phyloP scores from a whole-genome alignment of 768 basidiomycete species.

The Mycena pura region DNA sequence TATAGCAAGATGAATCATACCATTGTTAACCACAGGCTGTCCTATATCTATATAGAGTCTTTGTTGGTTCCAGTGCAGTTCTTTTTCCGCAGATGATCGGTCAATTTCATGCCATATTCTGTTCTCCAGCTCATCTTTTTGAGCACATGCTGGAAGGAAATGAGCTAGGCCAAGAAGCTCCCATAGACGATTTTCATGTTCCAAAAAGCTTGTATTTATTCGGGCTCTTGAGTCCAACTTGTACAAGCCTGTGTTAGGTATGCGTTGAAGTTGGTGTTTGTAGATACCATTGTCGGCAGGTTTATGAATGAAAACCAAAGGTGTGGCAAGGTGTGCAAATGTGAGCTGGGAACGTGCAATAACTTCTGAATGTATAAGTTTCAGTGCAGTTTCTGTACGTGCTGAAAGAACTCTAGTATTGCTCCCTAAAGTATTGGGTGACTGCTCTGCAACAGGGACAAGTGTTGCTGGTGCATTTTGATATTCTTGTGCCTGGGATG shows the following conservation, averaged over 20 bases:
- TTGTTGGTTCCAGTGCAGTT: conserved; percentile 12
- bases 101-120: not conserved
- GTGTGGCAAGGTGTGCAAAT: not conserved
- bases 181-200: conserved; percentile 5
- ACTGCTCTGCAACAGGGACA: not conserved
- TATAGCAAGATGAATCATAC: not conserved
- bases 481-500: too few species aligned
- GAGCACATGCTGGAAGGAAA: not conserved
- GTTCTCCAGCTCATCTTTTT: not conserved
- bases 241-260: not conserved
- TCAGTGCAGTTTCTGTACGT: not conserved
- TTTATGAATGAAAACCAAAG: conserved; percentile 24
- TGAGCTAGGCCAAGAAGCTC: not conserved
- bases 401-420: not conserved
- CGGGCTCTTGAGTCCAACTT: conserved; percentile 9
- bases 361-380: not conserved
- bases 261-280: not conserved
- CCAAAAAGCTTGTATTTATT: not conserved
- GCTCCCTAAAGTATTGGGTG: too few species aligned
- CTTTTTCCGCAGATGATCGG: not conserved
- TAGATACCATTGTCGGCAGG: conserved; percentile 17
- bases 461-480: too few species aligned
- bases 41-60: not conserved
- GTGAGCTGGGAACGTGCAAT: not conserved
- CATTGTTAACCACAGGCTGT: conserved; percentile 5